These are phyloP conservation scores for Ogataea paraovalis DNA, from an alignment of 805 yeast genomes.

Conservation along the genomic window DNA sequence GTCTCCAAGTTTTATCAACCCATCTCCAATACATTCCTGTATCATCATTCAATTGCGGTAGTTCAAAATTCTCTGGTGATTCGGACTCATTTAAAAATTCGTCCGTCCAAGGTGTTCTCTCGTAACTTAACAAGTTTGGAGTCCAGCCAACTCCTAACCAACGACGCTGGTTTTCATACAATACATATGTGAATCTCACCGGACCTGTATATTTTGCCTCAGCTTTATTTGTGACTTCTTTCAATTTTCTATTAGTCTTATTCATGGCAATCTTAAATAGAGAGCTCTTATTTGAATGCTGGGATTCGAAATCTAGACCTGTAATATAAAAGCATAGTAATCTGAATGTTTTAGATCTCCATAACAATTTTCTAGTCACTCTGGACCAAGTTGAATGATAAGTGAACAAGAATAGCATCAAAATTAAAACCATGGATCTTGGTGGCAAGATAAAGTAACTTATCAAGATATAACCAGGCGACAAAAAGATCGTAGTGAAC, in stretches of 20 bases:
- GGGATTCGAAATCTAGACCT: slow-evolving; percentile 67
- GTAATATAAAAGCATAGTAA: slow-evolving; percentile 75
- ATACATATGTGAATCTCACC: slow-evolving; percentile 83
- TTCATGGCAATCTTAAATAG: slow-evolving; percentile 54
- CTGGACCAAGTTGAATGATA: slow-evolving; percentile 86
- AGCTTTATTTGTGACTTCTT: slow-evolving; percentile 18
- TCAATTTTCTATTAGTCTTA: slow-evolving; percentile 41
- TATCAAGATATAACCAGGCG: slow-evolving; percentile 76
- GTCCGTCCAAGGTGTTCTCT: slow-evolving; percentile 96
- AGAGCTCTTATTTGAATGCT: slow-evolving; percentile 31
- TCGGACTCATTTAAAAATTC: slow-evolving; percentile 86
- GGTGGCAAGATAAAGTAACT: slow-evolving; percentile 71
- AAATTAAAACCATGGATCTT: slow-evolving; percentile 52
- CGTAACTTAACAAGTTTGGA: slow-evolving; percentile 82
- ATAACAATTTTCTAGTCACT: slow-evolving; percentile 75
- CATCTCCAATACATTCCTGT: slow-evolving; percentile 86
- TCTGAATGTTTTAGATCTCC: slow-evolving; percentile 77
- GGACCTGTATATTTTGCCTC: slow-evolving; percentile 30
- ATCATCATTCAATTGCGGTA: slow-evolving; percentile 71
- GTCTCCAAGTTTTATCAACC: slow-evolving; percentile 90
- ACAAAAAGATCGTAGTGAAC: slow-evolving; percentile 78
- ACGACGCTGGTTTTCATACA: slow-evolving; percentile 91
- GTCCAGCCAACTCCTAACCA: slow-evolving; percentile 99
- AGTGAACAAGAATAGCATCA: slow-evolving; percentile 62
- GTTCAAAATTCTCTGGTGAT: slow-evolving; percentile 68